Conservation (phyloP, 495 filamentous ascomycete genomes). For the Penicillium nucicola region DNA sequence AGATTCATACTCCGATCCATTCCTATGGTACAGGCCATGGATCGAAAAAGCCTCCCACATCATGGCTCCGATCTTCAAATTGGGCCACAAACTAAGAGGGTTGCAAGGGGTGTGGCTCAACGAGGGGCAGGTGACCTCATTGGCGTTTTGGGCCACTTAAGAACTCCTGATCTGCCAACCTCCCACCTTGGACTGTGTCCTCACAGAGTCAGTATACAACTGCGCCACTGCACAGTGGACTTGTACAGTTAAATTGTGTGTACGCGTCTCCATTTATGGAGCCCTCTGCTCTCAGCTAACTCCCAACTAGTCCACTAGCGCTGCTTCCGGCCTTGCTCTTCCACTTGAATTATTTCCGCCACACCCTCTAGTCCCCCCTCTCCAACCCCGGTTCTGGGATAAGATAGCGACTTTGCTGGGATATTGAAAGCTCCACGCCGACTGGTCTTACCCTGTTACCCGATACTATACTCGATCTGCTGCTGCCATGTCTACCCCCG, state of each 20-base stretch:
- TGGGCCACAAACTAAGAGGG: not conserved
- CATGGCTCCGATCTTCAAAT: too few species aligned
- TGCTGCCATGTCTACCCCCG: slow-evolving; percentile 29
- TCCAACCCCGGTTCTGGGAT: not conserved
- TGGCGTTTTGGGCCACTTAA: slow-evolving; percentile 7
- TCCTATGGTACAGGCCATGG: too few species aligned
- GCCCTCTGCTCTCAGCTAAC: not conserved
- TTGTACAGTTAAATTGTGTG: not conserved
- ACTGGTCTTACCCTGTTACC: not conserved
- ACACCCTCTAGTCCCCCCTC: not conserved
- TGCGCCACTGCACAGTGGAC: not conserved
- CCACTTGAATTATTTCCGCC: not conserved
- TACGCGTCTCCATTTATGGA: not conserved
- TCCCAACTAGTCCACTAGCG: slow-evolving; percentile 23
- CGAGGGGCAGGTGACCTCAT: slow-evolving; percentile 23
- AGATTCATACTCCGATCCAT: not conserved
- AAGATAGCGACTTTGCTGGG: not conserved
- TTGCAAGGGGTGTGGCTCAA: slow-evolving; percentile 1
- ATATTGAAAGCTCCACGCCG: not conserved
- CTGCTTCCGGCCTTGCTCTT: slow-evolving; percentile 3
- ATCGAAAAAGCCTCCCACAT: too few species aligned
- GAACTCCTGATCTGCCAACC: slow-evolving; percentile 1
- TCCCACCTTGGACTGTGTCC: slow-evolving; percentile 2
- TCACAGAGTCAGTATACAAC: too few species aligned
- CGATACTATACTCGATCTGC: not conserved